Percentiles rank a stretch among this genome's conserved stretches.
phyloP scores from a whole-genome alignment of 352 stramenopile genomes.

The Phytophthora nicotianae region DNA sequence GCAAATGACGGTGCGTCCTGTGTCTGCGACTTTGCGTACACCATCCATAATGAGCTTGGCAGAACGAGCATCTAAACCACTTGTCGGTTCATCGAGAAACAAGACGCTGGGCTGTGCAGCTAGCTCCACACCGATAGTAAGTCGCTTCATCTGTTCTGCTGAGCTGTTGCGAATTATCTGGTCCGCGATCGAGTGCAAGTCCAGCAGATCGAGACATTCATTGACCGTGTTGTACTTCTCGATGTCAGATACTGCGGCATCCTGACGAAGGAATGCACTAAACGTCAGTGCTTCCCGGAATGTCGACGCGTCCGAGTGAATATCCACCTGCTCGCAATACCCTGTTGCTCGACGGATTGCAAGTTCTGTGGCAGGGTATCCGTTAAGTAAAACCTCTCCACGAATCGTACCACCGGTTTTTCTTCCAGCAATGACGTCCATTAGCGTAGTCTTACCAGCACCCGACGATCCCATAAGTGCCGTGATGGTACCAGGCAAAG shows the following conservation, averaged over 20 bases:
- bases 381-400: constrained; percentile 88
- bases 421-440: constrained; percentile 27
- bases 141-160: constrained; percentile 45
- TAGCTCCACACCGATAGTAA: constrained; percentile 57
- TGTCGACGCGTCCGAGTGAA: constrained; percentile 82
- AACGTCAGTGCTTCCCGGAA: constrained; percentile 60
- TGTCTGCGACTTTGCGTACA: constrained; percentile 18
- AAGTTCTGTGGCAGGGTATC: constrained; percentile 33
- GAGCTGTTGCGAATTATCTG: constrained; percentile 37
- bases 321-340: constrained; percentile 79
- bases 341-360: constrained; percentile 38
- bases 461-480: constrained; percentile 86
- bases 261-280: constrained; percentile 69
- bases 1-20: constrained; percentile 19
- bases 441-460: constrained; percentile 55
- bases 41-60: constrained; percentile 21
- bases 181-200: constrained; percentile 23
- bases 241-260: constrained; percentile 9
- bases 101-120: constrained; percentile 77
- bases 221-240: constrained; percentile 32
- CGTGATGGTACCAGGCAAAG: constrained; percentile 76
- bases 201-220: constrained; percentile 35
- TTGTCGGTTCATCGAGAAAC: constrained; percentile 74
- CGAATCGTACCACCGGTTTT: constrained; percentile 20
- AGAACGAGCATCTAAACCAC: constrained; percentile 61